These are phyloP conservation scores for Clausena lansium DNA, from an alignment of 345 rosid genomes.

Conservation along the genomic window DNA sequence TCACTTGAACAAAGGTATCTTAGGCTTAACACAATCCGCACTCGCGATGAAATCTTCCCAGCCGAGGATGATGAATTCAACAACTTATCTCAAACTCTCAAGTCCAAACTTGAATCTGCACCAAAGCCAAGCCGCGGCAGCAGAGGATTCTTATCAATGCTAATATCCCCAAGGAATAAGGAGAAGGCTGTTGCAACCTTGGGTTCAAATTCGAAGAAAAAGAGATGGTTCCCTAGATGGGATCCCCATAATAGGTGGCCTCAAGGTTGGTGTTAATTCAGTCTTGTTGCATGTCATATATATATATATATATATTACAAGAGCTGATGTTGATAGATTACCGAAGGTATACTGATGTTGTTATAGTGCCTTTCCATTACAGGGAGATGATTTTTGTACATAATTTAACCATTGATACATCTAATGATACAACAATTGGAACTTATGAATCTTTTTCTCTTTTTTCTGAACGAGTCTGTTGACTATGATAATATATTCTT, in stretches of 20 bases:
- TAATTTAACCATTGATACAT: too few species aligned
- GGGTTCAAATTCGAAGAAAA: constrained; percentile 26
- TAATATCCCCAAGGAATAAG: constrained; percentile 9
- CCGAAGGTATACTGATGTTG: too few species aligned
- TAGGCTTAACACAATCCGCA: constrained; percentile 30
- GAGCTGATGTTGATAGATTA: too few species aligned
- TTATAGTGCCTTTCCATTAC: too few species aligned
- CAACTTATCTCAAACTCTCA: constrained; percentile 5
- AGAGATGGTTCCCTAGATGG: constrained; percentile 45
- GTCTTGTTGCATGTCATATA: not conserved
- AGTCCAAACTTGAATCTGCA: constrained; percentile 4
- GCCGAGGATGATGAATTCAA: not conserved
- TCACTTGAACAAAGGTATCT: constrained; percentile 51
- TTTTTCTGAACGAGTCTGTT: too few species aligned
- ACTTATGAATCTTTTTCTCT: not conserved
- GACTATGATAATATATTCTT: not conserved
- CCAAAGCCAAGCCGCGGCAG: constrained; percentile 16
- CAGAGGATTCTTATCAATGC: constrained; percentile 26
- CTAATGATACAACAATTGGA: too few species aligned
- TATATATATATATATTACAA: too few species aligned
- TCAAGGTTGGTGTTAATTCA: constrained; percentile 52
- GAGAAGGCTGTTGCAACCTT: constrained; percentile 10
- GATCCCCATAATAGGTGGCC: constrained; percentile 58
- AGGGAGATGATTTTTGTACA: not conserved
- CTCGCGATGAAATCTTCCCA: constrained; percentile 38